Evolutionary conservation across 2,329 filamentous ascomycete genomes (phyloP).

Genomic region (Paecilomyces dactylethromorphus): DNA sequence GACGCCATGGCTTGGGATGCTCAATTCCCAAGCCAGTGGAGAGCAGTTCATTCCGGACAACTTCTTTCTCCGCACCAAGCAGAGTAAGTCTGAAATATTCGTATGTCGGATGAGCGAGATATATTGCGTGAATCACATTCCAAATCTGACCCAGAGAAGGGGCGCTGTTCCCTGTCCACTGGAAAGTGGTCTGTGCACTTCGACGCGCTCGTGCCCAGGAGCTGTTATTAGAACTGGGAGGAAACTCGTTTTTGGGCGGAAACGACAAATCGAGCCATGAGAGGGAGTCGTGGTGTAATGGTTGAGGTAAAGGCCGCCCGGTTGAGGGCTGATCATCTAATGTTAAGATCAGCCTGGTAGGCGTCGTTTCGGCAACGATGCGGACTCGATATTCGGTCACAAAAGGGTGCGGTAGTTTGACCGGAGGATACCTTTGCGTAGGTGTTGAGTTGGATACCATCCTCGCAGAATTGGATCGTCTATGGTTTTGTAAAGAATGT

Average conservation of each 20-base stretch:
- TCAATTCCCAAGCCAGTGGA: conserved; percentile 19
- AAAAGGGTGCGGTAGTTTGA: conserved; percentile 43
- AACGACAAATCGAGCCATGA: conserved; percentile 31
- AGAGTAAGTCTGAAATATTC: conserved; percentile 41
- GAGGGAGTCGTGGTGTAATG: conserved; percentile 32
- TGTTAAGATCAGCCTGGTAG: conserved; percentile 22
- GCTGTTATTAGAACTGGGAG: conserved; percentile 17
- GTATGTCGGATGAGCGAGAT: conserved; percentile 36
- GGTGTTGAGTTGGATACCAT: neutral
- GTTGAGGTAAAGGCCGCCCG: conserved; percentile 26
- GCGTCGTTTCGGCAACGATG: conserved; percentile 17
- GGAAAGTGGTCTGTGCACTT: conserved; percentile 35
- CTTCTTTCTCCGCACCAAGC: conserved; percentile 27
- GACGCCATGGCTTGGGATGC: conserved; percentile 2
- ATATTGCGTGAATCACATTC: conserved; percentile 42
- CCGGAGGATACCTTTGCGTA: conserved; percentile 23
- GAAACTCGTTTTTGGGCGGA: conserved; percentile 7
- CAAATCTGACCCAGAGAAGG: conserved; percentile 42
- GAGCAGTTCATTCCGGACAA: conserved; percentile 35
- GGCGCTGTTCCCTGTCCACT: conserved; percentile 29
- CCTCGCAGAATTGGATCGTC: neutral
- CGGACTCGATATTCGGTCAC: conserved; percentile 38
- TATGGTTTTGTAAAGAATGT: no score
- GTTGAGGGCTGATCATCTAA: conserved; percentile 26
- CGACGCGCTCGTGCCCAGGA: conserved; percentile 41